Conservation (phyloP, 1,284 basidiomycete species). For the Sporisorium graminicola region DNA sequence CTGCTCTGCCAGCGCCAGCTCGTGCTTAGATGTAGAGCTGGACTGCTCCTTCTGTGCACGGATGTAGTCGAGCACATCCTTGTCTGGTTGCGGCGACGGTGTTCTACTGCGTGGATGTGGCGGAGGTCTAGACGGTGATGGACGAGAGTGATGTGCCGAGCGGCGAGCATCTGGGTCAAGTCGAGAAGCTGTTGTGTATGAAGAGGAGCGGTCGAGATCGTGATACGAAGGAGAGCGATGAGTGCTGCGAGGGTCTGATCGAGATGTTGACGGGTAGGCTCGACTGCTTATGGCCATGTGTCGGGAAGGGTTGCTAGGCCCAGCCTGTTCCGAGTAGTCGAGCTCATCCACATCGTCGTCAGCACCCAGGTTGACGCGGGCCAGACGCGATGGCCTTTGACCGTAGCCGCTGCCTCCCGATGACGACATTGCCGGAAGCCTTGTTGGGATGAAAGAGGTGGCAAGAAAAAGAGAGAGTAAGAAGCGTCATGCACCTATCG, state of each 20-base stretch:
- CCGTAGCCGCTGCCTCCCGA: neutral
- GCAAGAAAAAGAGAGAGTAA: neutral
- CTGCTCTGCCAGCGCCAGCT: constrained; percentile 32
- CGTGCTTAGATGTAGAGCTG: neutral
- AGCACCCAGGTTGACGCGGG: constrained; percentile 23
- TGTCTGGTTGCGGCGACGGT: constrained; percentile 37
- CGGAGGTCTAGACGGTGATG: neutral
- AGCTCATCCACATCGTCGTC: constrained; percentile 27
- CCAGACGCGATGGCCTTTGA: constrained; percentile 13
- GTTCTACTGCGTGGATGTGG: constrained; percentile 6
- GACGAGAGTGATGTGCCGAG: neutral
- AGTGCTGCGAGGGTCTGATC: constrained; percentile 5
- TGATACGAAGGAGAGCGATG: neutral
- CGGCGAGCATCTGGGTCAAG: neutral
- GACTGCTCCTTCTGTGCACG: constrained; percentile 23
- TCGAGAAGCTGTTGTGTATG: neutral
- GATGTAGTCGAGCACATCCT: constrained; percentile 45
- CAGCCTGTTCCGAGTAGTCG: constrained; percentile 38
- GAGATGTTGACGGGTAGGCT: constrained; percentile 3
- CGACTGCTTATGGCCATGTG: constrained; percentile 12
- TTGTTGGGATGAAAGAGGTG: neutral
- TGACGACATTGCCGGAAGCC: constrained; percentile 8
- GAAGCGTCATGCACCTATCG: neutral
- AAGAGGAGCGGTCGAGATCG: neutral
- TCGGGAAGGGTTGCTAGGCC: constrained; percentile 28